Evolutionary conservation across 768 basidiomycete genomes (phyloP).

Genomic region (Lyophyllum semitale): DNA sequence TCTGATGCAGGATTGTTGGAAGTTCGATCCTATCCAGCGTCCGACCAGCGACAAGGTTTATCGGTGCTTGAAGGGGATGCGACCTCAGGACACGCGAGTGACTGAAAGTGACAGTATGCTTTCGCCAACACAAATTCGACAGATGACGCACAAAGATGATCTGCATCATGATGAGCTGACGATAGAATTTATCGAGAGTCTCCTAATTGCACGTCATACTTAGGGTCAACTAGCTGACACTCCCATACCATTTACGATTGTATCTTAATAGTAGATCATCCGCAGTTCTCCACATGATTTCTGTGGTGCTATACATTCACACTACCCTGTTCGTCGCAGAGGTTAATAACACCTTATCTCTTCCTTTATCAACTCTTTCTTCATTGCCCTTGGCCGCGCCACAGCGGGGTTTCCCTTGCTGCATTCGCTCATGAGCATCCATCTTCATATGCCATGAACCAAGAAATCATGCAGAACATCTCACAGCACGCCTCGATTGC

Average conservation of each 20-base stretch:
- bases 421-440: slow-evolving; percentile 50
- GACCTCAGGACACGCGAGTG: neutral
- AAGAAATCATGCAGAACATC: slow-evolving; percentile 44
- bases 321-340: slow-evolving; percentile 62
- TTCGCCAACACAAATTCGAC: neutral
- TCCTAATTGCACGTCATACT: too few species aligned
- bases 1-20: slow-evolving; percentile 27
- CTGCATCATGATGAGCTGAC: too few species aligned
- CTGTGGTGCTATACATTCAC: slow-evolving; percentile 85
- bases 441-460: slow-evolving; percentile 36
- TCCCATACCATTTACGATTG: too few species aligned
- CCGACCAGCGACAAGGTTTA: slow-evolving; percentile 1
- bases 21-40: slow-evolving; percentile 13
- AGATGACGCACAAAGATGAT: neutral
- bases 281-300: too few species aligned
- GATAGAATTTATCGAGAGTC: too few species aligned
- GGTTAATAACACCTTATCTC: slow-evolving; percentile 60
- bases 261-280: too few species aligned
- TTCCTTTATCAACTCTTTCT: slow-evolving; percentile 81
- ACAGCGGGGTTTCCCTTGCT: slow-evolving; percentile 68
- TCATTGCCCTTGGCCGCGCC: slow-evolving; percentile 72
- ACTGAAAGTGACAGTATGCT: neutral
- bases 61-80: neutral
- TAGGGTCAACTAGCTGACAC: too few species aligned
- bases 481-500: slow-evolving; percentile 34